phyloP scores from a whole-genome alignment of 75 land plant species.

The Pinus tabuliformis region DNA sequence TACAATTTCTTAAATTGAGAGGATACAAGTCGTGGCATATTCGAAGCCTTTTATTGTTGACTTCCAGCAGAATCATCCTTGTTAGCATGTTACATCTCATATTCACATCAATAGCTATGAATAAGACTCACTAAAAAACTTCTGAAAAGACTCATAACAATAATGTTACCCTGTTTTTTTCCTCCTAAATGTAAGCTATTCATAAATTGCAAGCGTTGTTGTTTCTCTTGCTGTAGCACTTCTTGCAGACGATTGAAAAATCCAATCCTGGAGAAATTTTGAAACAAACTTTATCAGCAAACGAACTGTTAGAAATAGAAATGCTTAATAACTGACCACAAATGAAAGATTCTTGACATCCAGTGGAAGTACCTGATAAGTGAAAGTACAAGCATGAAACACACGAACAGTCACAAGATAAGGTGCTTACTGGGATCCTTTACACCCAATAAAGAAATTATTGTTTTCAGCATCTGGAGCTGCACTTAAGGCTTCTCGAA shows the following conservation, averaged over 20 bases:
- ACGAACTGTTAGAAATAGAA: not conserved
- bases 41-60: not conserved
- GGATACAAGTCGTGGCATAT: not conserved
- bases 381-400: not conserved
- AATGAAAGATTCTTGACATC: not conserved
- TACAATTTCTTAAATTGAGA: not conserved
- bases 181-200: not conserved
- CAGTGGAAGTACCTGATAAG: not conserved
- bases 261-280: constrained; percentile 1
- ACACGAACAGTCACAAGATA: not conserved
- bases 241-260: not conserved
- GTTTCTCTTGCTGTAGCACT: constrained; percentile 2
- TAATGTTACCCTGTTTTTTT: not conserved
- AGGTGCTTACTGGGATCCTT: constrained; percentile 3
- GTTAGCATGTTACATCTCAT: not conserved
- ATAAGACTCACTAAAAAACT: not conserved
- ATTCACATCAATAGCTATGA: not conserved
- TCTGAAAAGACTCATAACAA: not conserved
- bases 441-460: not conserved
- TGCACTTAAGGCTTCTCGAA: constrained; percentile 42
- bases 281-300: not conserved
- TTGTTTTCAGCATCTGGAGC: constrained; percentile 2
- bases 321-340: not conserved
- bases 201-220: not conserved
- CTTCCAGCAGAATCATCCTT: not conserved